Evolutionary conservation across 1,284 basidiomycete genomes (phyloP).

Genomic region (Singerocomus inundabilis): DNA sequence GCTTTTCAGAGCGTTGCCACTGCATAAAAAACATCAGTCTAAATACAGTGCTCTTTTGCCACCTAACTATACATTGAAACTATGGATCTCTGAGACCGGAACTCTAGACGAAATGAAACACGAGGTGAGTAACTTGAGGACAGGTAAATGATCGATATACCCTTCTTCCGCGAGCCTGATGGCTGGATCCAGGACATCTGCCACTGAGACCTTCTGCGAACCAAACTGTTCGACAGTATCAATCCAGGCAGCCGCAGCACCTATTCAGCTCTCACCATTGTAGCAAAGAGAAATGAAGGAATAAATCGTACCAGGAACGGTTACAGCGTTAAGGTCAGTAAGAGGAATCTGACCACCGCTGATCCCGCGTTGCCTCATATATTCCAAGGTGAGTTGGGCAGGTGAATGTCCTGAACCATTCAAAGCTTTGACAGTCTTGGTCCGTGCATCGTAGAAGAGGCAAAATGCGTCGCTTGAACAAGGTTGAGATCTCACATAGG

Average conservation of each 20-base stretch:
- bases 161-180: constrained; percentile 86
- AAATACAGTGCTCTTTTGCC: neutral
- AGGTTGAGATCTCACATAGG: neutral
- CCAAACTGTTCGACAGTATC: constrained; percentile 86
- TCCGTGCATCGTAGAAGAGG: constrained; percentile 83
- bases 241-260: constrained; percentile 90
- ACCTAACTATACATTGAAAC: constrained; percentile 47
- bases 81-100: constrained; percentile 79
- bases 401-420: constrained; percentile 90
- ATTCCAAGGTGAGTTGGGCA: constrained; percentile 73
- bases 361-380: constrained; percentile 70
- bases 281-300: neutral
- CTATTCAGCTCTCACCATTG: constrained; percentile 37
- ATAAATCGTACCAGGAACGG: constrained; percentile 71
- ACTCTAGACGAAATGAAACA: constrained; percentile 42
- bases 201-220: constrained; percentile 73
- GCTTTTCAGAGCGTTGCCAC: constrained; percentile 75
- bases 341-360: constrained; percentile 65
- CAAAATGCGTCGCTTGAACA: constrained; percentile 81
- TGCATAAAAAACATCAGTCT: constrained; percentile 31
- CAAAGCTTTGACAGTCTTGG: constrained; percentile 76
- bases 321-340: constrained; percentile 83
- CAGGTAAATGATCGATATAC: constrained; percentile 38
- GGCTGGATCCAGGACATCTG: constrained; percentile 86
- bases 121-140: constrained; percentile 10